Percentiles rank a stretch among this genome's conserved stretches.
Conservation (phyloP, 2,329 filamentous ascomycete genomes). For the Fusarium sp. region DNA sequence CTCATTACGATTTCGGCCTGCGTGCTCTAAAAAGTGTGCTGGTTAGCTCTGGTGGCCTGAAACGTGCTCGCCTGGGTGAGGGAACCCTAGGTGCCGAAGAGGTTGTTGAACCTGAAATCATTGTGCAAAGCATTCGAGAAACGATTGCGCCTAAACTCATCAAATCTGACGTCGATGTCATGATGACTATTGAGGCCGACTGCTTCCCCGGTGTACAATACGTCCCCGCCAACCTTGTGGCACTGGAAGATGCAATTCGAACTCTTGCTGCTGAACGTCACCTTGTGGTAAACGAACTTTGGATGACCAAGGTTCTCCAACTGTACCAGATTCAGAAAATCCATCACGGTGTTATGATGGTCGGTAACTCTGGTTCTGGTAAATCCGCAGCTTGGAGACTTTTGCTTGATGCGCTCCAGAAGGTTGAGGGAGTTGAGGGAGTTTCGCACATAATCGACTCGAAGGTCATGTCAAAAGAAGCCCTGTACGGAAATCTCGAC, state of each 20-base stretch:
- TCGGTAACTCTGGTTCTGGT: slow-evolving; percentile 95
- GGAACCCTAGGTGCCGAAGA: slow-evolving; percentile 73
- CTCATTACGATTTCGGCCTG: slow-evolving; percentile 98
- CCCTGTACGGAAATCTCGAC: slow-evolving; percentile 93
- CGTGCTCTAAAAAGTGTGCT: slow-evolving; percentile 98
- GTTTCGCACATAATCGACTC: slow-evolving; percentile 98
- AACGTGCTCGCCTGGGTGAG: slow-evolving; percentile 78
- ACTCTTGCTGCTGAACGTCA: slow-evolving; percentile 86
- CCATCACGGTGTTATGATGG: slow-evolving; percentile 99
- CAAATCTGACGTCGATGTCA: slow-evolving; percentile 87
- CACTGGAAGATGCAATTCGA: slow-evolving; percentile 83
- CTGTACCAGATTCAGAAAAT: slow-evolving; percentile 98
- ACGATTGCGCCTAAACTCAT: slow-evolving; percentile 98
- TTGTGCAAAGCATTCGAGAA: slow-evolving; percentile 97
- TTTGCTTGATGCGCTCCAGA: slow-evolving; percentile 88
- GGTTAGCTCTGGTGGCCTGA: slow-evolving; percentile 95
- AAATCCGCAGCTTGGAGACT: slow-evolving; percentile 97
- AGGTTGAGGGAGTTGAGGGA: slow-evolving; percentile 90
- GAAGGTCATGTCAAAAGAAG: slow-evolving; percentile 99
- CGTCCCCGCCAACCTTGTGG: slow-evolving; percentile 84
- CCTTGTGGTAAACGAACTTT: slow-evolving; percentile 89
- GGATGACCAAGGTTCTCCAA: slow-evolving; percentile 98
- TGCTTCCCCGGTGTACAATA: slow-evolving; percentile 96
- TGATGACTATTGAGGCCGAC: slow-evolving; percentile 83
- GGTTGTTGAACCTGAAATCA: slow-evolving; percentile 92